These are phyloP conservation scores for Lycium ferocissimum DNA, from an alignment of 257 asterid genomes.

Conservation along the genomic window DNA sequence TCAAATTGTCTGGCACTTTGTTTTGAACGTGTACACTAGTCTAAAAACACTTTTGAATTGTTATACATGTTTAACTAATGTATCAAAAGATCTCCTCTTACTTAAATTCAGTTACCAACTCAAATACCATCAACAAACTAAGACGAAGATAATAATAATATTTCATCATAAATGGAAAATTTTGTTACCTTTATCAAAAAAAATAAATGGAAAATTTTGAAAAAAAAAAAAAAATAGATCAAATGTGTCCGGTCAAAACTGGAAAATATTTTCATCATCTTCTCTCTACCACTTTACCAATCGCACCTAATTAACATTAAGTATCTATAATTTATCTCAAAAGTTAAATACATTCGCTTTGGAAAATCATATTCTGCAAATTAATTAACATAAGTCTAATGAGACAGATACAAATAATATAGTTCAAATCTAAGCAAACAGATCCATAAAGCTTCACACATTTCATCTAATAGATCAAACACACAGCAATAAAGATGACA, in stretches of 20 bases:
- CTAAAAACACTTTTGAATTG: too few relatives aligned
- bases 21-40: too few relatives aligned
- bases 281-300: not conserved
- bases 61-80: too few relatives aligned
- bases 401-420: not conserved
- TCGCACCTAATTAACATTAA: not conserved
- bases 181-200: not conserved
- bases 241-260: not conserved
- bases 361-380: not conserved
- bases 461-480: slow-evolving; percentile 1
- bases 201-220: not conserved
- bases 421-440: not conserved
- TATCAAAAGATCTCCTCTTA: too few relatives aligned
- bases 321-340: not conserved
- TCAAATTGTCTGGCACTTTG: too few relatives aligned
- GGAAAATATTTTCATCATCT: not conserved
- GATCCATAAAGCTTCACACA: not conserved
- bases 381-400: not conserved
- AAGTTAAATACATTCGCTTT: not conserved
- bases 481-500: not conserved
- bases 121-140: not conserved
- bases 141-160: not conserved
- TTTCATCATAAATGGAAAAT: not conserved
- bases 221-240: not conserved
- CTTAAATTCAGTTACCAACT: too few relatives aligned